Base-by-base conservation (phyloP, 2,329 filamentous ascomycete genomes). In the Aureobasidium musti region DNA sequence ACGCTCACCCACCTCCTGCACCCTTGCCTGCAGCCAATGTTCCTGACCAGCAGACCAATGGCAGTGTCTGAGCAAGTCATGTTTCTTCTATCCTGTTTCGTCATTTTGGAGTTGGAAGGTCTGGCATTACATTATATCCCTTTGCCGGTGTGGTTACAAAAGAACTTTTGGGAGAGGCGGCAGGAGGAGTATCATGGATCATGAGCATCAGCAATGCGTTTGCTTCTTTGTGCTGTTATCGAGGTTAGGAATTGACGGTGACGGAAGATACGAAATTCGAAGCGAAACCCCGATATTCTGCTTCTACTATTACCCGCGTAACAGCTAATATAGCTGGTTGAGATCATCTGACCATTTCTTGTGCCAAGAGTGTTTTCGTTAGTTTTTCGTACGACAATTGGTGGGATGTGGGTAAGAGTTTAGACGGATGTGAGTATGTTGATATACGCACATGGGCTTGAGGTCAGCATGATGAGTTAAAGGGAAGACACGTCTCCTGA, bases 1-100 rank as follows among this genome's bases (percentile, higher is more conserved):
- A 63, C 19, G 59, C 59, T 33, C 59, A 63, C 35, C 59, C 59
- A 17, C 59, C 59, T 28, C 57, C 57, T 23, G 41, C 28, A 19
- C 57, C 41, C 4, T 41, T 61, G 41, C 59, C 45, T 17, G 59
- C 35, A 8, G 41, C 19, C n/a, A 45, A 14, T 26, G 13, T 37
- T 7, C 28, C 30, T 10, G 39, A 52, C n/a, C 33, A 63, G 33
- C 45, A 63, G 35, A 33, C 30, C 45, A 63, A 63, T 21, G 59
- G 59, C 21, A 52, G 21, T 33, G 19, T 28, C 5, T 63, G 30
- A 63, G 45, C 6, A 28, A 28, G 1, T 23, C 50, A 10, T 21
- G n/a, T 21, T 41, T 23, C 23, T 13, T 41, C 19, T 7, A 7
- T 41, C 23, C 47, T 49, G 3, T 19, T 35, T 30, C 17, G 4